Base-by-base conservation (phyloP, 768 basidiomycete genomes). In the Cyathus striatus region DNA sequence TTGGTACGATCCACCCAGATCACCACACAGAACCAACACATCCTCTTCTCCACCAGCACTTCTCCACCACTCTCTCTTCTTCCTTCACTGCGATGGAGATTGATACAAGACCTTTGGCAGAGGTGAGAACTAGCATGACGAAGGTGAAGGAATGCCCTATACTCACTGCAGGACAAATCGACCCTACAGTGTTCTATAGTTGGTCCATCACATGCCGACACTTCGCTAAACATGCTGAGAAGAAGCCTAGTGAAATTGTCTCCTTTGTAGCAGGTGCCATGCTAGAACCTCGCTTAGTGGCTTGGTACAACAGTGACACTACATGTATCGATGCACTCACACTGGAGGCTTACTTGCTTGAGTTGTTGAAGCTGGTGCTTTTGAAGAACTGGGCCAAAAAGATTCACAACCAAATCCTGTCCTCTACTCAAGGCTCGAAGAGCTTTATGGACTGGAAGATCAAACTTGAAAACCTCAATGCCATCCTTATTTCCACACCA, bases 371-470 rank as follows among this genome's bases (percentile, higher is more conserved):
- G n/a, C n/a, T n/a, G n/a, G n/a, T n/a, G n/a, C n/a, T n/a, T n/a
- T n/a, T n/a, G n/a, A n/a, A n/a, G n/a, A n/a, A n/a, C n/a, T n/a
- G n/a, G n/a, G n/a, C n/a, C n/a, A n/a, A n/a, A n/a, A n/a, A n/a
- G n/a, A n/a, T n/a, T n/a, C n/a, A n/a, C n/a, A n/a, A n/a, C n/a
- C n/a, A n/a, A n/a, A 50, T 52, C 21, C 35, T 52, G 18, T 38
- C 39, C 1, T 37, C 42, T 20, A 26, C 40, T 18, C 49, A 52
- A 26, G 46, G 41, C 20, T n/a, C 39, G 33, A 13, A 21, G 5
- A n/a, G 32, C 3, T 55, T 55, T 41, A 40, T 48, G n/a, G 41
- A 50, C 26, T 55, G 46, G 49, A 42, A 46, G 33, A 52, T 55
- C 32, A 35, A 52, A 35, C 21, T 56, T 2, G 50, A 56, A 27